Base-by-base conservation (phyloP, 768 basidiomycete species). In the Paxillus ammoniavirescens region DNA sequence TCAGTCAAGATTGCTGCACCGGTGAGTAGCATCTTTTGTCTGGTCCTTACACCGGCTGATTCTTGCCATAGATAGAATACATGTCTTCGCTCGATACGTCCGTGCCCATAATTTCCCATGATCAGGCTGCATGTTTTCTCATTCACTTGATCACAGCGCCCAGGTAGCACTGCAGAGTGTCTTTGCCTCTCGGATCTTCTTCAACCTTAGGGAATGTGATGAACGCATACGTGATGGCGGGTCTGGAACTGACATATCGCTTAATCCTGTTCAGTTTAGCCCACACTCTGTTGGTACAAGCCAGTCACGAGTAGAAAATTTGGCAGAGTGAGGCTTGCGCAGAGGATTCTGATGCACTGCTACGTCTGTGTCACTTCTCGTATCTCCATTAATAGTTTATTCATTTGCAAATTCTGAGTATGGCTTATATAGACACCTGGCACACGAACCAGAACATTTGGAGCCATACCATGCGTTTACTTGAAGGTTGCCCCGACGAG, bases 121-220 rank as follows among this genome's bases (percentile, higher is more conserved):
- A 33, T 9, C 15, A 18, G 3, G 17, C 9, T 2, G 26, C 26
- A 1, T 8, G 2, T 9, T 54, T 36, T 53, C 57, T 65, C 12
- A 66, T 42, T 15, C n/a, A 28, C 26, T 31, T 3, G 38, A 45
- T 26, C 26, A 46, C 31, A 67, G 65, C 14, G 67, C 65, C 2
- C 66, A 68, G 42, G 55, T 70, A 36, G 68, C 61, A 1, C 37
- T 67, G 37, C 66, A 68, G 13, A 44, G 66, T 23, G 45, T 67
- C 9, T 57, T 67, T 8, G 56, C 63, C 35, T 63, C 54, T 43
- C 58, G 68, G 18, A 70, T 67, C 23, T 62, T 67, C 31, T 70
- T 67, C 59, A 63, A 59, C 40, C 66, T 70, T 3, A 56, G 49
- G 21, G 42, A 58, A 18, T 63, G 61, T 28, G 58, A 64, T 35